Conservation (phyloP, 2,329 filamentous ascomycete species). For the Harringtonia aguacate region DNA sequence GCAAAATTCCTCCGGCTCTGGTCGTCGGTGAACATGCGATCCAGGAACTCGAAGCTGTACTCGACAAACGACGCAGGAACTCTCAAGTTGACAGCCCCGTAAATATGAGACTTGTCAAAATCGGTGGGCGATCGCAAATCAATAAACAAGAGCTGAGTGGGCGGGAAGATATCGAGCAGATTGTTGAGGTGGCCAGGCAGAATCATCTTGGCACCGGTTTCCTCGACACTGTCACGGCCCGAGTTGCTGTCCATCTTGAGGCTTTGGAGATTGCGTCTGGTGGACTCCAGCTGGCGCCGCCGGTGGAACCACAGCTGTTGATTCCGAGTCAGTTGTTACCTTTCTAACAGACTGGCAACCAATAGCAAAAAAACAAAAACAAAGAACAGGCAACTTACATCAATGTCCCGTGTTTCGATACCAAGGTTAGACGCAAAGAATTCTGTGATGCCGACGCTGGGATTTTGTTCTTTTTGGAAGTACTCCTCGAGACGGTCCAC, state of each 20-base stretch:
- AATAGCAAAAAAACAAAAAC: neutral
- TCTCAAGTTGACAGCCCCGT: constrained; percentile 40
- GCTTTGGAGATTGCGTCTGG: constrained; percentile 32
- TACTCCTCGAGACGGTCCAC: constrained; percentile 42
- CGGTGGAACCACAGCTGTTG: constrained; percentile 40
- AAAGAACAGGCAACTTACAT: constrained; percentile 22
- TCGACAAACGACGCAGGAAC: constrained; percentile 37
- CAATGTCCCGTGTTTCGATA: constrained; percentile 38
- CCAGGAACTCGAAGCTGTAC: constrained; percentile 37
- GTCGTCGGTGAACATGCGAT: constrained; percentile 37
- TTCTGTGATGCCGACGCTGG: constrained; percentile 38
- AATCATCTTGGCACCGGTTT: constrained; percentile 32
- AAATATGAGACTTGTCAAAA: constrained; percentile 40
- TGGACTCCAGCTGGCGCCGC: constrained; percentile 36
- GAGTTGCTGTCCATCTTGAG: constrained; percentile 28
- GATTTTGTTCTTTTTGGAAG: constrained; percentile 34
- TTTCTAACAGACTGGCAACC: neutral
- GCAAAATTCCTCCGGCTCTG: constrained; percentile 34
- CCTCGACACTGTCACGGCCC: constrained; percentile 8
- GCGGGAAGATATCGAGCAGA: constrained; percentile 38
- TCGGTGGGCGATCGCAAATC: constrained; percentile 36
- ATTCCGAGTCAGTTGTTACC: neutral
- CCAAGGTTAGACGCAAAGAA: constrained; percentile 44
- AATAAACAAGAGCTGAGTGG: constrained; percentile 34
- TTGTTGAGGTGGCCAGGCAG: constrained; percentile 38